Evolutionary conservation across 2,329 filamentous ascomycete species (phyloP), one percentile per base, ranked within the genome.

Genomic region (Claviceps spartinae): DNA sequence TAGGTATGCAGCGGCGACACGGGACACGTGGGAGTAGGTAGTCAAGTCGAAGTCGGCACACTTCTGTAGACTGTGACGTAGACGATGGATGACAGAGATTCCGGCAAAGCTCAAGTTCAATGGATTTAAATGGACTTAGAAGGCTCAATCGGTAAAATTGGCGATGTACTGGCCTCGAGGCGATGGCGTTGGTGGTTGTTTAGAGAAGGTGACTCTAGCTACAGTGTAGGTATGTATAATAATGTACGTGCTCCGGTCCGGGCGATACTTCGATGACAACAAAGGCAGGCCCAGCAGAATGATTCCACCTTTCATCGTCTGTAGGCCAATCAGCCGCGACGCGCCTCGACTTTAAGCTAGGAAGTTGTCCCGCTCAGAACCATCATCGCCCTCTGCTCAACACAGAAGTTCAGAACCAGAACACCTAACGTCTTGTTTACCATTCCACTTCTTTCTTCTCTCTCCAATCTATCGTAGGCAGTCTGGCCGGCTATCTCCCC

Each of bases 1-100:
- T 14, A 4, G 22, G 22, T n/a, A 47, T 47, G 30, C 30, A 43
- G 47, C 48, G n/a, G 48, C 16, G 38, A 49, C 42, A 42, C 22
- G 47, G n/a, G 47, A 54, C 50, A 58, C 56, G 56, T 57, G 56
- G 54, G 54, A 4, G 49, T 49, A 47, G 24, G 49, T 49, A 47
- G 52, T 54, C 53, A 43, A 47, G 54, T 54, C 53, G 41, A 47
- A 54, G 53, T 49, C 48, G 51, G 36, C 52, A 51, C 22, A 16
- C 11, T 43, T 13, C 41, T 42, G 8, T 22, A 20, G 18, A 18
- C 18, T 18, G 18, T 18, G 18, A 42, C 9, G 30, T 18, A 18
- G 6, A 14, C 18, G 45, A 22, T 14, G 30, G 26, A 47, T 3
- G 20, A 30, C 9, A 4, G 43, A 45, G 24, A 30, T 20, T 42